phyloP scores from a whole-genome alignment of 805 yeast genomes.

The Candida suzukii region DNA sequence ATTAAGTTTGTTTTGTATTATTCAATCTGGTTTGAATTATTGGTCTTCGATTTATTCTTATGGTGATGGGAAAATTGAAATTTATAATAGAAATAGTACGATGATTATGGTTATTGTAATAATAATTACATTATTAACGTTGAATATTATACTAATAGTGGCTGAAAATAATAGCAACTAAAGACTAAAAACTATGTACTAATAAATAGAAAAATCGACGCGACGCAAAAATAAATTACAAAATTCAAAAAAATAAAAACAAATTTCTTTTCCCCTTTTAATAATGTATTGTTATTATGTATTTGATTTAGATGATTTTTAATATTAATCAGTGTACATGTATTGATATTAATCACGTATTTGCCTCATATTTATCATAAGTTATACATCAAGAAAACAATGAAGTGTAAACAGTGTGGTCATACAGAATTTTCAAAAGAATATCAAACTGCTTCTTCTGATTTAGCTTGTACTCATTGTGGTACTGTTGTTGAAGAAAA shows the following conservation, averaged over 20 bases:
- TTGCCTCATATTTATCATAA: no score
- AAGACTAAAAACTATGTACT: no score
- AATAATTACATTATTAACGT: constrained; percentile 28
- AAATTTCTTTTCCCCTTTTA: no score
- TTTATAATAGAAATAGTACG: constrained; percentile 28
- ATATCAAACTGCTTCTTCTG: constrained; percentile 56
- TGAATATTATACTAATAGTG: constrained; percentile 24
- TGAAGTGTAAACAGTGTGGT: constrained; percentile 33
- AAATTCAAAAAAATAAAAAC: no score
- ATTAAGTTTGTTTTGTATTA: constrained; percentile 30
- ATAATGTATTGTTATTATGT: no score
- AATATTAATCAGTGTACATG: no score
- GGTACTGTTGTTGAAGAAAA: constrained; percentile 87
- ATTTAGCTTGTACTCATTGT: constrained; percentile 73
- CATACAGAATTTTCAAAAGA: constrained; percentile 47
- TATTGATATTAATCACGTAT: no score
- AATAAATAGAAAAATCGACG: no score
- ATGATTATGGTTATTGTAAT: constrained; percentile 26
- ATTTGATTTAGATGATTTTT: no score
- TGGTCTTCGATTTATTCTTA: constrained; percentile 36
- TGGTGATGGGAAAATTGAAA: constrained; percentile 32
- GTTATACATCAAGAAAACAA: neutral
- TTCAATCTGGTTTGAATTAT: constrained; percentile 35
- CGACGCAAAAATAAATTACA: no score
- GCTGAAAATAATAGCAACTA: constrained; percentile 1